A percentile compares a stretch with the other conserved stretches of the same genome.
These are phyloP conservation scores for Penicillium angulare DNA, from an alignment of 495 filamentous ascomycete genomes.

Conservation along the genomic window DNA sequence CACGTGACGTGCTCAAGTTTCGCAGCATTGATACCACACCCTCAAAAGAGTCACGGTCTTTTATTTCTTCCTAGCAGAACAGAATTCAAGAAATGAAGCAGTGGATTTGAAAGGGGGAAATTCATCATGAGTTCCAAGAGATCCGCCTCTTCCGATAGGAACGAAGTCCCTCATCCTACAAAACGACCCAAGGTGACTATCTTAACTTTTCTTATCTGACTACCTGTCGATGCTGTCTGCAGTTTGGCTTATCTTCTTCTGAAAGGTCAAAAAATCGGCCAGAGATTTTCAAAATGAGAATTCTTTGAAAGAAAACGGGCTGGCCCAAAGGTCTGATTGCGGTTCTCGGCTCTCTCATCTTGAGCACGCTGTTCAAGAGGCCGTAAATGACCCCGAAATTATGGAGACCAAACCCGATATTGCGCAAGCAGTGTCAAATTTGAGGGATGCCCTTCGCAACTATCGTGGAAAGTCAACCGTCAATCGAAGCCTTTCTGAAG, in stretches of 20 bases:
- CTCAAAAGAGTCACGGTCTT: too few species aligned
- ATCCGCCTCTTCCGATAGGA: not conserved
- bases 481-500: not conserved
- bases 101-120: not conserved
- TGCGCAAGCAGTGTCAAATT: conserved; percentile 18
- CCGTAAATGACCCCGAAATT: conserved; percentile 13
- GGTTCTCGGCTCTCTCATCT: conserved; percentile 12
- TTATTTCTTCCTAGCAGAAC: too few species aligned
- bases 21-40: too few species aligned
- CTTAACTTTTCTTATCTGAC: too few species aligned
- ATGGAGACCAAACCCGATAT: conserved; percentile 18
- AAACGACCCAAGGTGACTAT: conserved; percentile 13
- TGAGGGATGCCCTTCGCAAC: conserved; percentile 19
- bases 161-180: not conserved
- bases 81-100: too few species aligned
- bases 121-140: conserved; percentile 11
- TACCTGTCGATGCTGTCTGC: too few species aligned
- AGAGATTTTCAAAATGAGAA: not conserved
- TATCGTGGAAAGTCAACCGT: conserved; percentile 6
- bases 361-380: conserved; percentile 17
- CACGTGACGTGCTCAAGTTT: too few species aligned
- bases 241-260: not conserved
- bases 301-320: not conserved
- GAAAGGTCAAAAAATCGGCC: not conserved
- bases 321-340: not conserved